phyloP scores from a whole-genome alignment of 202 grass and related monocot genomes.

The Brachypodium distachyon region DNA sequence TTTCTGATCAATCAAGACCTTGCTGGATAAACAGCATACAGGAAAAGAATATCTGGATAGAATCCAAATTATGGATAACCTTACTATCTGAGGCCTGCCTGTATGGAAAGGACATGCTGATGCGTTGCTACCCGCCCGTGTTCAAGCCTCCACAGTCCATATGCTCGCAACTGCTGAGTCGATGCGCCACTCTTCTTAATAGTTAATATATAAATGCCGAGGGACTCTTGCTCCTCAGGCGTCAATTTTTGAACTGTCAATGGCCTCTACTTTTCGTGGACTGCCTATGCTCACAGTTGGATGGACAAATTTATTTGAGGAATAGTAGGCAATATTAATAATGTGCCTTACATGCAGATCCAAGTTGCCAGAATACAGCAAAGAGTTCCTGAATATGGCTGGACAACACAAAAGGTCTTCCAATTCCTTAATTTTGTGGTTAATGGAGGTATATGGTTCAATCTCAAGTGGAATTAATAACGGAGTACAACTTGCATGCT shows the following conservation, averaged over 20 bases:
- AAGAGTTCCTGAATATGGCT: conserved; percentile 92
- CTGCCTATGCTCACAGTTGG: neutral
- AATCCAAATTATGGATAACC: neutral
- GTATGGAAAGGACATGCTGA: too few species aligned
- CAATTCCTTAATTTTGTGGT: conserved; percentile 90
- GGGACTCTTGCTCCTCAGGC: too few species aligned
- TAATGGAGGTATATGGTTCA: conserved; percentile 53
- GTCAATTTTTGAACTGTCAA: too few species aligned
- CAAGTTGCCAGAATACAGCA: conserved; percentile 81
- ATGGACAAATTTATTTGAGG: neutral
- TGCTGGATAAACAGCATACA: neutral
- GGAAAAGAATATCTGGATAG: neutral
- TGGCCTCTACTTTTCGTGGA: neutral
- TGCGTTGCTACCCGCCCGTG: too few species aligned
- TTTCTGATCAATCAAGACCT: conserved; percentile 3
- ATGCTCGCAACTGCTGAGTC: too few species aligned
- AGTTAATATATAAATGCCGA: too few species aligned
- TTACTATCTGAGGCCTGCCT: too few species aligned
- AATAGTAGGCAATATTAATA: neutral
- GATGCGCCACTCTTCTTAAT: too few species aligned
- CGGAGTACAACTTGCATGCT: neutral
- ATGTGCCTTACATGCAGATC: conserved; percentile 27
- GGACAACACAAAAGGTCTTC: conserved; percentile 96
- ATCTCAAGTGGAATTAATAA: neutral
- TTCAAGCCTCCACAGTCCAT: too few species aligned